Base-by-base conservation (phyloP, 306 rosid species). In the Luffa acutangula region DNA sequence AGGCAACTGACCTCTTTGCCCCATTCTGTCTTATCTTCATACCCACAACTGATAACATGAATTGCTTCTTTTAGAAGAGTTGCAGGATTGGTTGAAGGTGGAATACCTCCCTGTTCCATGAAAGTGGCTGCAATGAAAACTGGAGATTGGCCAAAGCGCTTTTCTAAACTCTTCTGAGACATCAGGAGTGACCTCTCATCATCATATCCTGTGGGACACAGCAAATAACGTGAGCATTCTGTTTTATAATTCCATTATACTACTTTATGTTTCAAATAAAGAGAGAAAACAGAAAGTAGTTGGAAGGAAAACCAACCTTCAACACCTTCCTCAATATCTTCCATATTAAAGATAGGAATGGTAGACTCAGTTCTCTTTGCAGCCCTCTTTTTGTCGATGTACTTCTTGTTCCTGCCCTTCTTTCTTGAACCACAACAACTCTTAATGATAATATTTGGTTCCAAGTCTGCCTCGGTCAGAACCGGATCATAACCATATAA, bases 51-150 rank as follows among this genome's bases (percentile, higher is more conserved):
- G 81, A 96, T 96, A 75, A 96, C 99, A 83, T 96, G 99, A 82
- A 96, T 96, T 69, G 99, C 99, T 85, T 96, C 99, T 89, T 93
- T 96, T 75, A 96, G 83, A 85, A 96, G 98, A 82, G 97, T 96
- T 80, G 99, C 93, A 78, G 99, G 94, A 74, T 96, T 96, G 34
- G 99, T 96, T 64, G 99, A 56, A 33, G 98, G 98, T 43, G 99
- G 99, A 88, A 96, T 90, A 60, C 99, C 99, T 81, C 99, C 99
- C 80, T 87, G 93, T 81, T 96, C 99, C 98, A 93, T 91, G 88
- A 91, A 96, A 70, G 99, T 96, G 78, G 98, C 99, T 34, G 98
- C 91, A 84, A 96, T 93, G 84, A 96, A 93, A 84, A 93, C 99
- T 1, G 99, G 99, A 53, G 99, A 96, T 81, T 93, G 99, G 71